A percentile compares a stretch with the other conserved stretches of the same genome.
Conservation (phyloP, 2,329 filamentous ascomycete genomes). For the Fusarium hostae region DNA sequence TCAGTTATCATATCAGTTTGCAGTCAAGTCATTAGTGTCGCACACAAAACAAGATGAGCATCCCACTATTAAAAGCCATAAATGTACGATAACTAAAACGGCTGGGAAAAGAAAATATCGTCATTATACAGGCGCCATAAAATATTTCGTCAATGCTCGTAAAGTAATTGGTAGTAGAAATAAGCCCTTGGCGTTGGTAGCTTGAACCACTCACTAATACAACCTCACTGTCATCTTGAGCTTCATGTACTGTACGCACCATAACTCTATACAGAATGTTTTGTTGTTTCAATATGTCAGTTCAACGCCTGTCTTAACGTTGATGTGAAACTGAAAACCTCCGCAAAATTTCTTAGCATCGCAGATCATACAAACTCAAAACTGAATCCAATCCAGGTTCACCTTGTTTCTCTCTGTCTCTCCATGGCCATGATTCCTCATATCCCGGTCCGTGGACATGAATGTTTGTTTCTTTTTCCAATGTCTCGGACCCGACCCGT, state of each 20-base stretch:
- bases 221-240: not conserved
- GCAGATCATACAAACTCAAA: not conserved
- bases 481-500: not conserved
- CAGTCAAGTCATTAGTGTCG: not conserved
- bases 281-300: not conserved
- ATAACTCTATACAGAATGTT: accelerated
- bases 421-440: not conserved
- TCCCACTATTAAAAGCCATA: not conserved
- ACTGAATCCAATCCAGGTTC: not conserved
- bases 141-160: not conserved
- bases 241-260: not conserved
- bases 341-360: not conserved
- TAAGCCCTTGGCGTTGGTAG: not conserved
- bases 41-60: not conserved
- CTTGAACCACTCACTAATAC: not conserved
- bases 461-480: constrained; percentile 7
- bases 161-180: not conserved
- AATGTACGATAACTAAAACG: not conserved
- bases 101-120: constrained; percentile 1
- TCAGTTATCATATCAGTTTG: not conserved
- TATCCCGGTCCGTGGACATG: not conserved
- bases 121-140: not conserved
- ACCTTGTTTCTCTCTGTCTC: not conserved
- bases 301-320: not conserved
- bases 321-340: not conserved